Conservation (phyloP, 1,284 basidiomycete genomes). For the Malassezia slooffiae region DNA sequence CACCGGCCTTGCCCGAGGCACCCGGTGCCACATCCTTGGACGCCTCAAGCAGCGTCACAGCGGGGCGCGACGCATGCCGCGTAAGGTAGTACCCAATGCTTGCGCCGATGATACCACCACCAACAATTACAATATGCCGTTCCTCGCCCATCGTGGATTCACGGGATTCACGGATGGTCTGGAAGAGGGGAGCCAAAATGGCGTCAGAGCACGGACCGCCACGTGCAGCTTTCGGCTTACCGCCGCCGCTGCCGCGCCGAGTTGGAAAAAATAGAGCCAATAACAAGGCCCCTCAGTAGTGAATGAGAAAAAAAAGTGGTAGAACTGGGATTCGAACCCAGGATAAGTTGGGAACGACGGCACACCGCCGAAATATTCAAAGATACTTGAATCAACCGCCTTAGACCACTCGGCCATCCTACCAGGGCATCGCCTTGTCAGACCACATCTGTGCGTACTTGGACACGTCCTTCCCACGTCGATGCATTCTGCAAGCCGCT, state of each 20-base stretch:
- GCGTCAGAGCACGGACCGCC: background rate
- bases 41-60: slow-evolving; percentile 60
- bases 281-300: background rate
- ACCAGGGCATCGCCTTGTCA: too few species aligned
- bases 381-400: slow-evolving; percentile 19
- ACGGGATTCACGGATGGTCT: too few species aligned
- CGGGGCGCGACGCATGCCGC: slow-evolving; percentile 5
- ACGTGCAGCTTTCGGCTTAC: background rate
- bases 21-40: slow-evolving; percentile 53
- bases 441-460: too few species aligned
- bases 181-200: background rate
- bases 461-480: too few species aligned
- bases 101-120: slow-evolving; percentile 65
- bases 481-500: too few species aligned
- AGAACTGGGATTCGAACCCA: slow-evolving; percentile 22
- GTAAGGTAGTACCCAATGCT: slow-evolving; percentile 68
- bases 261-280: slow-evolving; percentile 3
- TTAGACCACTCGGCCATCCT: slow-evolving; percentile 21
- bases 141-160: slow-evolving; percentile 15
- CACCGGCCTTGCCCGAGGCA: slow-evolving; percentile 80
- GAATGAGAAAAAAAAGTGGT: slow-evolving; percentile 9
- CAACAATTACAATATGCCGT: slow-evolving; percentile 41
- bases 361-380: slow-evolving; percentile 11
- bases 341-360: slow-evolving; percentile 16
- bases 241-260: background rate